A percentile compares a stretch with the other conserved stretches of the same genome.
phyloP scores from a whole-genome alignment of 345 rosid species.

The Laguncularia racemosa region DNA sequence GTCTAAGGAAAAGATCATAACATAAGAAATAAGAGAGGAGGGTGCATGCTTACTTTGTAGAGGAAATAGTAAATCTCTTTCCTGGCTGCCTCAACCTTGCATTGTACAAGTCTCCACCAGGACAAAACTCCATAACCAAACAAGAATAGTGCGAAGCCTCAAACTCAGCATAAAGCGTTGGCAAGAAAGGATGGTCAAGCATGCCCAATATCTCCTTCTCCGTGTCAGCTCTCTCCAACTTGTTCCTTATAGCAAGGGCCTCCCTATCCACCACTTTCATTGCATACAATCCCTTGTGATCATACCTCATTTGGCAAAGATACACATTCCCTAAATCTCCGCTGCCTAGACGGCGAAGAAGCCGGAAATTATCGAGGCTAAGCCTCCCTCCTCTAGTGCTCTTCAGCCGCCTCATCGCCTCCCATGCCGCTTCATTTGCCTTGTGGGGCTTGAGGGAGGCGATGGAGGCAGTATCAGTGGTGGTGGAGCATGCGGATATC shows the following conservation, averaged over 20 bases:
- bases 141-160: constrained; percentile 93
- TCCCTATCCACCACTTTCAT: constrained; percentile 95
- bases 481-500: constrained; percentile 40
- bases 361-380: constrained; percentile 77
- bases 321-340: constrained; percentile 92
- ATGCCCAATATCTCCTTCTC: constrained; percentile 82
- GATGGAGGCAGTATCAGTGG: constrained; percentile 16
- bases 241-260: constrained; percentile 79
- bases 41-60: constrained; percentile 51
- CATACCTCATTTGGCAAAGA: constrained; percentile 79
- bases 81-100: constrained; percentile 67
- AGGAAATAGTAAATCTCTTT: constrained; percentile 57
- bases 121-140: constrained; percentile 85
- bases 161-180: constrained; percentile 82
- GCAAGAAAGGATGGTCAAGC: constrained; percentile 90
- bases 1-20: not conserved
- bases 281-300: constrained; percentile 58
- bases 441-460: constrained; percentile 76
- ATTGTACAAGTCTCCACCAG: constrained; percentile 85
- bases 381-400: constrained; percentile 43
- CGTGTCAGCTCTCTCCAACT: constrained; percentile 78
- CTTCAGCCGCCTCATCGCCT: constrained; percentile 64
- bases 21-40: no score
- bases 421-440: constrained; percentile 83
- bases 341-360: constrained; percentile 75